Base-by-base conservation (phyloP, 202 grass and related monocot genomes). In the Musa balbisiana region DNA sequence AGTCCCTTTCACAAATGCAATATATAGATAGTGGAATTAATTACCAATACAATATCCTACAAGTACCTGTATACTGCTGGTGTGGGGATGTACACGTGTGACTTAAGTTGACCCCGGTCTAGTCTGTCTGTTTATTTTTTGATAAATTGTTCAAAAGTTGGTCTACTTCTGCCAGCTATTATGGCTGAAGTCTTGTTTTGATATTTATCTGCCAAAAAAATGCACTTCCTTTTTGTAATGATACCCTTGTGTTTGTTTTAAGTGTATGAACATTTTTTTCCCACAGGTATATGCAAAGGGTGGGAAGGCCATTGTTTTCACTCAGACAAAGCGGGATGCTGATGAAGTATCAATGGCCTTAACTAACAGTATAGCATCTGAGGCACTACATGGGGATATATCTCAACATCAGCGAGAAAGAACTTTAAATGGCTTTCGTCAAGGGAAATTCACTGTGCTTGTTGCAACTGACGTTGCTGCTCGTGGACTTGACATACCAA, bases 291-390 rank as follows among this genome's bases (percentile, higher is more conserved):
- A 99, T 88, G 95, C 95, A 83, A 99, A 94, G 80, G 95, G 95
- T 87, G 95, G 95, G n/a, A 99, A 99, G 85, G 95, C 95, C 52
- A 99, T 99, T 75, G 91, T 99, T 81, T 99, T 99, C 75, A 99
- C 95, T 80, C 80, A 84, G 59, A 99, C 89, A 0, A 99, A 99
- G 82, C 82, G 89, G 25, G 95, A 99, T 88, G 95, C 91, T 67
- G 95, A 99, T 3, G 91, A 99, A 76, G 95, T 99, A 29, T 92
- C 95, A 62, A 82, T 88, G 81, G 79, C 91, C 55, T 54, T 99
- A 76, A 85, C 85, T 75, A 92, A 82, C 69, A 99, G 80, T 83
- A 99, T 99, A 84, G 95, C 89, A 58, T 91, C 95, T 53, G 95
- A 99, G 85, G 95, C 95, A 67, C 89, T 99, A 59, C 95, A 99